Base-by-base conservation (phyloP, 2,329 filamentous ascomycete species). In the Ustulina deusta region DNA sequence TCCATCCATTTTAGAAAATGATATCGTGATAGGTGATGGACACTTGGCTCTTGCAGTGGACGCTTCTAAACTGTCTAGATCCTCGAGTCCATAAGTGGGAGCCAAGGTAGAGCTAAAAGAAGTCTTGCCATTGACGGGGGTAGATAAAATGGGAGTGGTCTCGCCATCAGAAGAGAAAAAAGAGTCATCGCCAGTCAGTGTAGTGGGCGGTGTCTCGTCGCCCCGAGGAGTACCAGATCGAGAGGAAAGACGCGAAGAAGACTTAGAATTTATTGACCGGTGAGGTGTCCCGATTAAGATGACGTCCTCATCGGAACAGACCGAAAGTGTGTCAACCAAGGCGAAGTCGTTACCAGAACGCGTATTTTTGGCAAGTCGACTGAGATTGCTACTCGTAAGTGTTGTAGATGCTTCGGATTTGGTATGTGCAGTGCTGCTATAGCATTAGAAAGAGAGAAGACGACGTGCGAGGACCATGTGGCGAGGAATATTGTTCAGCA, bases 321-420 rank as follows among this genome's bases (percentile, higher is more conserved):
- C 36, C 17, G 67, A 69, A 32, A 52, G 29, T 20, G 60, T 51
- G 27, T 27, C 29, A 54, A 25, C 51, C 0, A 34, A 54, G 25
- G 25, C 15, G 15, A 57, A 17, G 22, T 56, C 46, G n/a, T 13
- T 48, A 54, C 44, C 9, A 42, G 49, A 42, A n/a, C 62, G 48
- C 17, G 56, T 51, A 20, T 44, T 55, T 44, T 60, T 66, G 9
- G 38, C 38, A n/a, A 66, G 34, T 17, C 61, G 63, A 15, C 38
- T 55, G 22, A 70, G 69, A 22, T 63, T 70, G 34, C 49, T 63
- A 13, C 65, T 70, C 11, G 69, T 69, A 20, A 70, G 66, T 15
- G 46, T 62, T 32, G 40, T n/a, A 27, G 62, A 25, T 48, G 25
- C n/a, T 27, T 61, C 38, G 4, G 42, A 6, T 54, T 56, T 38